Conservation (phyloP, 345 rosid species). For the Pugionium dolabratum region DNA sequence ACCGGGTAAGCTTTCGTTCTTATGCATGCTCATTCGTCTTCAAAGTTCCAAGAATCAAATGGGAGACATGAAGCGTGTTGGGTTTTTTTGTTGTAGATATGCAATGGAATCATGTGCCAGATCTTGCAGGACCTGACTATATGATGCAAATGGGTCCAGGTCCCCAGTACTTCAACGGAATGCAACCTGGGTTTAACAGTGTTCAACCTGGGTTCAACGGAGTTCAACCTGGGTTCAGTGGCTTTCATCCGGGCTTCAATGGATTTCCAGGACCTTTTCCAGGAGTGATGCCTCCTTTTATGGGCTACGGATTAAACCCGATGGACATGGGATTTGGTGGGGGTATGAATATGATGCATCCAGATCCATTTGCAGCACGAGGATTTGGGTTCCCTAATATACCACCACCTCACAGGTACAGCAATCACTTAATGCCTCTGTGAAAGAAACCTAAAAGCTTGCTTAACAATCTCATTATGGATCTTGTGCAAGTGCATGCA, state of each 20-base stretch:
- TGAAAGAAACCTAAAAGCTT: not conserved
- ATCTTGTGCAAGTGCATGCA: constrained; percentile 28
- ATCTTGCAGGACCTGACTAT: constrained; percentile 71
- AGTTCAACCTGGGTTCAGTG: constrained; percentile 30
- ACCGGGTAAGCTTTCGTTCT: constrained; percentile 32
- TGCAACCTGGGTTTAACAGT: constrained; percentile 61
- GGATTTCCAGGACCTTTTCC: constrained; percentile 44
- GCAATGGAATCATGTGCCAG: constrained; percentile 81
- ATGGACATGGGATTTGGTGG: constrained; percentile 41
- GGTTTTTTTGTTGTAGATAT: constrained; percentile 49
- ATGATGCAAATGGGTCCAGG: constrained; percentile 90
- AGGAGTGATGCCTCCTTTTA: constrained; percentile 39
- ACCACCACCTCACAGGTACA: constrained; percentile 43
- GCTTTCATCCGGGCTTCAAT: constrained; percentile 42
- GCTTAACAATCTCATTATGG: not conserved
- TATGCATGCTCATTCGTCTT: not conserved
- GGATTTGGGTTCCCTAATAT: constrained; percentile 45
- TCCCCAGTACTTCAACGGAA: constrained; percentile 55
- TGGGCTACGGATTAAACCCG: constrained; percentile 40
- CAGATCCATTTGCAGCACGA: constrained; percentile 42
- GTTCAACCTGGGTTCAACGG: constrained; percentile 59
- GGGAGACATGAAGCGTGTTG: not conserved
- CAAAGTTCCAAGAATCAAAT: not conserved
- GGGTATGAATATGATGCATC: constrained; percentile 46
- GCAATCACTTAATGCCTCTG: constrained; percentile 5